Evolutionary conservation across 352 stramenopile species (phyloP).

Genomic region (Pythium vanterpoolii): DNA sequence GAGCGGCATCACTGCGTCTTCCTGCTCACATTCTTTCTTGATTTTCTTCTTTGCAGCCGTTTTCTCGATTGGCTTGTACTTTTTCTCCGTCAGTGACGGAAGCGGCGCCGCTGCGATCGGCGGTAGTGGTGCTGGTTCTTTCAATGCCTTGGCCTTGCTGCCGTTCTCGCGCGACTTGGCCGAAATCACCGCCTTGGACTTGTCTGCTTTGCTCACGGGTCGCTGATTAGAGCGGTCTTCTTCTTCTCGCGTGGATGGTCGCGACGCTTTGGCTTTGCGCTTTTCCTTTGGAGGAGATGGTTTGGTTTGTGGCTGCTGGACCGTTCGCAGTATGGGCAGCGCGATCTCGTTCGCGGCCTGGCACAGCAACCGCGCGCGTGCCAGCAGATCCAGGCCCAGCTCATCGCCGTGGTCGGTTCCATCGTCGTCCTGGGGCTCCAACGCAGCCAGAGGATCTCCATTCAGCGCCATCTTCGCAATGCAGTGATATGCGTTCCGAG

Average conservation of each 20-base stretch:
- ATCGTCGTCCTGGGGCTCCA: constrained; percentile 13
- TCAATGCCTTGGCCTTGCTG: neutral
- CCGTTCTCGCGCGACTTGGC: constrained; percentile 1
- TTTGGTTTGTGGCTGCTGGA: constrained; percentile 11
- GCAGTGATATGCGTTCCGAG: neutral
- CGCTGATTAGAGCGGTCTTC: neutral
- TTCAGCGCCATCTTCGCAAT: constrained; percentile 1
- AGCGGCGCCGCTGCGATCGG: neutral
- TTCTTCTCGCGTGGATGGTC: constrained; percentile 16
- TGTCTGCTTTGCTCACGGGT: neutral
- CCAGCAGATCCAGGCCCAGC: constrained; percentile 15
- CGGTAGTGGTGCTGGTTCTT: neutral
- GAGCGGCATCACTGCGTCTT: constrained; percentile 9
- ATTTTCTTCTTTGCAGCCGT: neutral
- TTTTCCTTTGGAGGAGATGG: neutral
- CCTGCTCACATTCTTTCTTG: constrained; percentile 10
- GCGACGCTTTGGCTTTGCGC: constrained; percentile 1
- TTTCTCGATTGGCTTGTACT: neutral
- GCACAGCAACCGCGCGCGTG: constrained; percentile 19
- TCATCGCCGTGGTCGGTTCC: constrained; percentile 9
- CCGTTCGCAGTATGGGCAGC: constrained; percentile 23
- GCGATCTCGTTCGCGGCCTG: constrained; percentile 27
- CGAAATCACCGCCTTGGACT: neutral
- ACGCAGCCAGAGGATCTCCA: neutral
- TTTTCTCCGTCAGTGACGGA: neutral